A percentile compares a stretch with the other conserved stretches of the same genome.
These are phyloP conservation scores for Fragaria vesca DNA, from an alignment of 306 rosid species.

Conservation along the genomic window DNA sequence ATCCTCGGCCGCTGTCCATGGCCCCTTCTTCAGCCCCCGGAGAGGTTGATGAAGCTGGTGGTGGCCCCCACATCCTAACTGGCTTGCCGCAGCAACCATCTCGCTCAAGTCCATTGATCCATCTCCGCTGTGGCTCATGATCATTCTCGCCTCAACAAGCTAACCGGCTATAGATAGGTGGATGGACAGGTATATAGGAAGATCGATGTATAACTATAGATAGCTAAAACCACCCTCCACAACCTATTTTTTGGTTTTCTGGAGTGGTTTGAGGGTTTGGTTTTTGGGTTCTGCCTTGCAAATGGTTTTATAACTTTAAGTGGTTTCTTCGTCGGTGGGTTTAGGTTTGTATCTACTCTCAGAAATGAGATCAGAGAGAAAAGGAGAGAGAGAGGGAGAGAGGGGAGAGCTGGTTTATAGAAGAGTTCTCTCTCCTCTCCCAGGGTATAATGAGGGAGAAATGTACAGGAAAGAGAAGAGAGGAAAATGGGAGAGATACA, in stretches of 20 bases:
- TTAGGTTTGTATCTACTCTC: background rate
- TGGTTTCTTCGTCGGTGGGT: background rate
- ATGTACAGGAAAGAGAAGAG: slow-evolving; percentile 27
- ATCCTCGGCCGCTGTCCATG: slow-evolving; percentile 77
- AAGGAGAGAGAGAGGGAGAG: background rate
- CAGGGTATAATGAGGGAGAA: slow-evolving; percentile 19
- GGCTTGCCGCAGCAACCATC: background rate
- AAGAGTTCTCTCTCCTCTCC: slow-evolving; percentile 49
- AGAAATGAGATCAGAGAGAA: slow-evolving; percentile 13
- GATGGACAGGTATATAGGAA: background rate
- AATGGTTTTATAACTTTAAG: background rate
- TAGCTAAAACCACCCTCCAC: background rate
- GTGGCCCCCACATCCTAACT: background rate
- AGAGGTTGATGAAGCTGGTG: slow-evolving; percentile 1
- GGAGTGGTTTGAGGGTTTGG: background rate
- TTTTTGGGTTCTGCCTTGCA: background rate
- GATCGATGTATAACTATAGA: background rate
- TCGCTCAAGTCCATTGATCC: slow-evolving; percentile 10
- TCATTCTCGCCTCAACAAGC: slow-evolving; percentile 8
- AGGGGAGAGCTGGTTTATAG: background rate
- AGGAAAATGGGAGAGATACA: slow-evolving; percentile 2
- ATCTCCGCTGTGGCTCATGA: slow-evolving; percentile 6
- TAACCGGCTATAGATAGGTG: background rate
- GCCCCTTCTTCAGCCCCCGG: slow-evolving; percentile 59
- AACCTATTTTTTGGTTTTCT: background rate